These are phyloP conservation scores for Pseudonitzschia multiseries DNA, from an alignment of 108 stramenopile species.

Conservation along the genomic window DNA sequence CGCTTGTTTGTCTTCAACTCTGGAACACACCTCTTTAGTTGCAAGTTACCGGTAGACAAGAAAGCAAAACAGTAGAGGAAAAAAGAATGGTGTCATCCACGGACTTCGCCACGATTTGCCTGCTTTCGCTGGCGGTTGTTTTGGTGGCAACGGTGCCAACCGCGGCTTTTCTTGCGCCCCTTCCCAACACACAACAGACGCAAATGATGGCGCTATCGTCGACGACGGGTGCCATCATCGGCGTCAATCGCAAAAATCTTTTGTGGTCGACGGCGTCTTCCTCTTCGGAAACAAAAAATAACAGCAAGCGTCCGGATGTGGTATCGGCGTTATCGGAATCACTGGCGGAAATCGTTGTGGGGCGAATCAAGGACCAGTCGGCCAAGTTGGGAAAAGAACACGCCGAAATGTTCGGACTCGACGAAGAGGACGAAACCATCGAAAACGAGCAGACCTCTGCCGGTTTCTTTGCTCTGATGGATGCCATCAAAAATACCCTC, in stretches of 20 bases:
- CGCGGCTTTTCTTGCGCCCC: background rate
- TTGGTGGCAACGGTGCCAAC: background rate
- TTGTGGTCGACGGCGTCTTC: background rate
- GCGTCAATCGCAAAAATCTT: background rate
- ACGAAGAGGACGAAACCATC: conserved; percentile 14
- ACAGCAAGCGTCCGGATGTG: conserved; percentile 14
- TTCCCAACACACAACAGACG: background rate
- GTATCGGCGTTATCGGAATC: background rate
- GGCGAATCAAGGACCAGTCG: background rate
- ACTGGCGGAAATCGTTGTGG: background rate
- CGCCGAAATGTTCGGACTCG: conserved; percentile 61
- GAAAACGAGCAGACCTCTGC: conserved; percentile 15
- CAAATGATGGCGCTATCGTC: conserved; percentile 41
- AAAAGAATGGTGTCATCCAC: background rate
- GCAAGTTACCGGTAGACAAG: too few relatives aligned
- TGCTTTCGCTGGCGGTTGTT: background rate
- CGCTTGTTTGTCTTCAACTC: too few relatives aligned
- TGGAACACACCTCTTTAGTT: too few relatives aligned
- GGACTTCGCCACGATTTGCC: background rate
- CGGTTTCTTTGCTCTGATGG: conserved; percentile 64
- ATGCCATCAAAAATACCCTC: conserved; percentile 41
- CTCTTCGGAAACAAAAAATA: background rate
- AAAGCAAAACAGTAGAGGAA: background rate
- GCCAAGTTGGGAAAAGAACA: conserved; percentile 34
- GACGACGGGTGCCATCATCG: background rate